Conservation (phyloP, 2,329 filamentous ascomycete species). For the Fusarium burgessii region DNA sequence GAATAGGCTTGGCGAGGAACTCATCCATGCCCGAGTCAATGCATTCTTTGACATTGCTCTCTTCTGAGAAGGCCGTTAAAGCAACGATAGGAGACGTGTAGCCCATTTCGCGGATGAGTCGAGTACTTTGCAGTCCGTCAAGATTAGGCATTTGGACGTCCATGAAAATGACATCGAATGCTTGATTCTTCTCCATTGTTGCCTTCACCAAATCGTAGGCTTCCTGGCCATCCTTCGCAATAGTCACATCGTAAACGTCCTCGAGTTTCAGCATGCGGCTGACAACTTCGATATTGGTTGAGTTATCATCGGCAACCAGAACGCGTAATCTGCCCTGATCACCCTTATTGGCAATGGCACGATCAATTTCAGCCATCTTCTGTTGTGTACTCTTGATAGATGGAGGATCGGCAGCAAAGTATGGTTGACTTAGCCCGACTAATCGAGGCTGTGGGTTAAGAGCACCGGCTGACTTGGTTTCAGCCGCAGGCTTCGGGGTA, state of each 20-base stretch:
- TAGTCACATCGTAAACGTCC: conserved; percentile 86
- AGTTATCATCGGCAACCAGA: conserved; percentile 81
- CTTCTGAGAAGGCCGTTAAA: conserved; percentile 89
- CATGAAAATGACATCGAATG: conserved; percentile 94
- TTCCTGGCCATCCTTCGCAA: conserved; percentile 88
- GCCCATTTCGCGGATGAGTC: conserved; percentile 85
- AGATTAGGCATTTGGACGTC: conserved; percentile 96
- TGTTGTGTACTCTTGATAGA: conserved; percentile 60
- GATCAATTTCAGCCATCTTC: conserved; percentile 74
- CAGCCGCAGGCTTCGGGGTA: conserved; percentile 41
- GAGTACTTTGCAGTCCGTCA: conserved; percentile 87
- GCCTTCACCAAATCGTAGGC: conserved; percentile 88
- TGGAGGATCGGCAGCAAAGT: conserved; percentile 69
- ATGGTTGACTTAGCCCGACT: conserved; percentile 85
- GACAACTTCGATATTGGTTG: conserved; percentile 69
- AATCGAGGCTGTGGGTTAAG: conserved; percentile 80
- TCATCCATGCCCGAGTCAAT: conserved; percentile 94
- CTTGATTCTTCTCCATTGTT: conserved; percentile 77
- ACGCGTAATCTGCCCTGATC: conserved; percentile 77
- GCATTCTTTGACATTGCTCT: conserved; percentile 87
- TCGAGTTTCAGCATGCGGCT: conserved; percentile 78
- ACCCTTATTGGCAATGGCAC: conserved; percentile 71
- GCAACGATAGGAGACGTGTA: conserved; percentile 92
- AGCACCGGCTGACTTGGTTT: conserved; percentile 53
- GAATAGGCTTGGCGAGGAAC: conserved; percentile 82